phyloP scores from a whole-genome alignment of 78 protist genomes.

The Chrysochromulina tobinii region DNA sequence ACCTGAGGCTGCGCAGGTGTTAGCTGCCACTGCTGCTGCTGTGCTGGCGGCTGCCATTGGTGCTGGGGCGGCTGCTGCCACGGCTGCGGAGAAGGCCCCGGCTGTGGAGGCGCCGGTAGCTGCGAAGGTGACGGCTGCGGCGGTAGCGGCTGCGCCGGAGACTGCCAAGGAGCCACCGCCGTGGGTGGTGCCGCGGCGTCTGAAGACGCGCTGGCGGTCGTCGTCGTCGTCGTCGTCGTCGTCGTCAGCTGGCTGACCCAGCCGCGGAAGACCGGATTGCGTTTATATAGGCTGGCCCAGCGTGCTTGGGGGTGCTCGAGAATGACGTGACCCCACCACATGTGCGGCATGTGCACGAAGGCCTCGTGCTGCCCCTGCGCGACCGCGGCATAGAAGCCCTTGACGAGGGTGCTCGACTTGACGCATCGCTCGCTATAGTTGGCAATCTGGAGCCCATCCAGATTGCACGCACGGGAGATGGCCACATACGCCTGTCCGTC shows the following conservation, averaged over 20 bases:
- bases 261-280: background rate
- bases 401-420: slow-evolving; percentile 8
- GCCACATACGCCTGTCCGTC: slow-evolving; percentile 92
- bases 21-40: no score
- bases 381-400: slow-evolving; percentile 20
- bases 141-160: no score
- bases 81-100: no score
- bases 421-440: background rate
- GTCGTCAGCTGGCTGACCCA: background rate
- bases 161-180: no score
- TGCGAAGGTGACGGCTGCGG: no score
- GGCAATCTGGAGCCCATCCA: slow-evolving; percentile 59
- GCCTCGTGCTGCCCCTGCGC: background rate
- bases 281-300: background rate
- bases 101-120: no score
- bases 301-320: background rate
- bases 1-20: no score
- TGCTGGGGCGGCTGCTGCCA: no score
- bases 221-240: no score
- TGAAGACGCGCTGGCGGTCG: no score
- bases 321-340: background rate
- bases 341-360: background rate
- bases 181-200: no score
- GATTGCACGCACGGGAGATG: slow-evolving; percentile 62
- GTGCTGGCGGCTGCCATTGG: no score